Percentiles rank a stretch among this genome's conserved stretches.
Evolutionary conservation across 768 basidiomycete species (phyloP).

Genomic region (Termitomyces sp.): DNA sequence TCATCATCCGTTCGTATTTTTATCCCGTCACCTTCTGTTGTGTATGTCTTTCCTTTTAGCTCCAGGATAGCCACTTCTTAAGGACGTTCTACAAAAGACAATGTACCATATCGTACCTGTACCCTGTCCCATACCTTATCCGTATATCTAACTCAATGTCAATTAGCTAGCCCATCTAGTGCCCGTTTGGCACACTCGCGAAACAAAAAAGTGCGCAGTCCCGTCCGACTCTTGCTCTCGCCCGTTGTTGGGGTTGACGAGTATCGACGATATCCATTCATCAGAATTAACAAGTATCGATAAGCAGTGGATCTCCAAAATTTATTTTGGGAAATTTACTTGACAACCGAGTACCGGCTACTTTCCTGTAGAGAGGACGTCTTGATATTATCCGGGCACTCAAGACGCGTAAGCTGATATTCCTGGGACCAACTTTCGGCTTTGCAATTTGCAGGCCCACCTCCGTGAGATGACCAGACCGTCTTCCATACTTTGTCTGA

Average conservation of each 20-base stretch:
- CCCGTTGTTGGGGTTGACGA: no score
- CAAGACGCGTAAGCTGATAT: not conserved
- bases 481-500: not conserved
- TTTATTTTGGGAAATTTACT: no score
- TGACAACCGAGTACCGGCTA: no score
- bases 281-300: not conserved
- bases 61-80: not conserved
- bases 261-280: not conserved
- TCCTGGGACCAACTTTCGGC: not conserved
- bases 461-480: not conserved
- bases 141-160: not conserved
- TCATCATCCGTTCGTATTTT: not conserved
- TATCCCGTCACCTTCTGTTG: not conserved
- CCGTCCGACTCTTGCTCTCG: no score
- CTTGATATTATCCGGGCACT: not conserved
- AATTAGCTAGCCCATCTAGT: not conserved
- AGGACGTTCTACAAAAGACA: conserved; percentile 1
- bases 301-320: not conserved
- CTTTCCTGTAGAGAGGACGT: no score
- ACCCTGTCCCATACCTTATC: not conserved
- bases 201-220: not conserved
- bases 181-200: not conserved
- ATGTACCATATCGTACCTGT: conserved; percentile 6
- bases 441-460: not conserved
- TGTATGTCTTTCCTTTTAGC: not conserved